These are phyloP conservation scores for Aspergillus incahuasiensis DNA, from an alignment of 495 filamentous ascomycete genomes.

Conservation along the genomic window DNA sequence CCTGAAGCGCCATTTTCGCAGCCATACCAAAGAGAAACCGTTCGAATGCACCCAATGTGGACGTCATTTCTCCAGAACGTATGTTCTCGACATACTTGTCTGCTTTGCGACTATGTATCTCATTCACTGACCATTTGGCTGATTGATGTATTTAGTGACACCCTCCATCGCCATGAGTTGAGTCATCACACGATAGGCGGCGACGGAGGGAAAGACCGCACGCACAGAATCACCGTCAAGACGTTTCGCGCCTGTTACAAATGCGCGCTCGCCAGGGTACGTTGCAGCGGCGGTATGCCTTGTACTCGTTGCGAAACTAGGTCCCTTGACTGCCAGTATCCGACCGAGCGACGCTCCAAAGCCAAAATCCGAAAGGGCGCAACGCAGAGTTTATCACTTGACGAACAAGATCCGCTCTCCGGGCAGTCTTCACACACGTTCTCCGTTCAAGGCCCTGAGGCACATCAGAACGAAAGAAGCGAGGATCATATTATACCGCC, in stretches of 20 bases:
- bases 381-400: slow-evolving; percentile 7
- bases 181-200: slow-evolving; percentile 43
- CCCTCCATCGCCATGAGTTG: slow-evolving; percentile 52
- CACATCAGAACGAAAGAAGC: not conserved
- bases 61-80: slow-evolving; percentile 62
- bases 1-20: slow-evolving; percentile 66
- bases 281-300: slow-evolving; percentile 51
- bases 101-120: not conserved
- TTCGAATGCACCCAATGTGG: slow-evolving; percentile 64
- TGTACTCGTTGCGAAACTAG: slow-evolving; percentile 51
- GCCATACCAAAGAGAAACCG: slow-evolving; percentile 65
- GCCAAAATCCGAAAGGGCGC: slow-evolving; percentile 22
- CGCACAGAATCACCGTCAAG: slow-evolving; percentile 42
- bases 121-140: not conserved
- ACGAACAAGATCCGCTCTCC: slow-evolving; percentile 15
- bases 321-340: slow-evolving; percentile 49
- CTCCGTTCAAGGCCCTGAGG: not conserved
- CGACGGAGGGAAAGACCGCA: slow-evolving; percentile 36
- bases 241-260: slow-evolving; percentile 50
- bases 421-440: slow-evolving; percentile 9
- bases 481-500: slow-evolving; percentile 2
- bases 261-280: slow-evolving; percentile 52
- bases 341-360: slow-evolving; percentile 42
- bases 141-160: slow-evolving; percentile 38
- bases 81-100: slow-evolving; percentile 11